phyloP scores from a whole-genome alignment of 208 protist species.

The Trypanosoma cruzi region DNA sequence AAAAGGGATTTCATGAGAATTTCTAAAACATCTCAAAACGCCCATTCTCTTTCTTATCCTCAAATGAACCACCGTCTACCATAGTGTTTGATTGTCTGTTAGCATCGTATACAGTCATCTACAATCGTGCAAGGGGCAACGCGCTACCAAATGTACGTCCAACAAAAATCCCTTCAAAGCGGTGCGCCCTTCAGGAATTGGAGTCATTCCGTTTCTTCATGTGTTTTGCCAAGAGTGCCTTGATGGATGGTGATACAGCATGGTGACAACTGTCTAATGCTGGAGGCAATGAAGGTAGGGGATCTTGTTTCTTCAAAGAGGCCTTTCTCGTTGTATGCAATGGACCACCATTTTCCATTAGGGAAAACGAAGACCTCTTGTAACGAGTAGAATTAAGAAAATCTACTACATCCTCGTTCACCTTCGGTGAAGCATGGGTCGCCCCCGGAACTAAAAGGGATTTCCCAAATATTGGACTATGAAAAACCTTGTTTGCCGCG shows the following conservation, averaged over 20 bases:
- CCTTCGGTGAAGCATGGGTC: background rate
- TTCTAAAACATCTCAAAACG: too few relatives aligned
- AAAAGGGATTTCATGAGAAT: background rate
- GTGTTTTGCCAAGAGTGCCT: constrained; percentile 69
- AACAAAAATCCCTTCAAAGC: background rate
- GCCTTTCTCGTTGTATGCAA: constrained; percentile 14
- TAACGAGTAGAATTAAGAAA: constrained; percentile 70
- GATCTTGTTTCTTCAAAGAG: constrained; percentile 9
- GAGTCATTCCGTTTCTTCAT: constrained; percentile 8
- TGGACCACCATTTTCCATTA: background rate
- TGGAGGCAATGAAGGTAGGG: background rate
- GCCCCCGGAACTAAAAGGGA: background rate
- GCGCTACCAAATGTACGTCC: background rate
- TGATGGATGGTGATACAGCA: constrained; percentile 60
- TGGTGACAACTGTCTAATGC: constrained; percentile 1
- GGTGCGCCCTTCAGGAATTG: background rate
- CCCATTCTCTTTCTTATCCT: too few relatives aligned
- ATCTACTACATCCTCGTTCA: constrained; percentile 37
- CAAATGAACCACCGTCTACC: too few relatives aligned
- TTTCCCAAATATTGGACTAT: background rate
- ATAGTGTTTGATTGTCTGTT: too few relatives aligned
- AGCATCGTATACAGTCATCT: background rate
- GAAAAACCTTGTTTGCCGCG: background rate
- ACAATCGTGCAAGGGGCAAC: background rate
- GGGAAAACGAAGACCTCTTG: constrained; percentile 37